Evolutionary conservation across 495 filamentous ascomycete species (phyloP).

Genomic region (Trichoderma virens): DNA sequence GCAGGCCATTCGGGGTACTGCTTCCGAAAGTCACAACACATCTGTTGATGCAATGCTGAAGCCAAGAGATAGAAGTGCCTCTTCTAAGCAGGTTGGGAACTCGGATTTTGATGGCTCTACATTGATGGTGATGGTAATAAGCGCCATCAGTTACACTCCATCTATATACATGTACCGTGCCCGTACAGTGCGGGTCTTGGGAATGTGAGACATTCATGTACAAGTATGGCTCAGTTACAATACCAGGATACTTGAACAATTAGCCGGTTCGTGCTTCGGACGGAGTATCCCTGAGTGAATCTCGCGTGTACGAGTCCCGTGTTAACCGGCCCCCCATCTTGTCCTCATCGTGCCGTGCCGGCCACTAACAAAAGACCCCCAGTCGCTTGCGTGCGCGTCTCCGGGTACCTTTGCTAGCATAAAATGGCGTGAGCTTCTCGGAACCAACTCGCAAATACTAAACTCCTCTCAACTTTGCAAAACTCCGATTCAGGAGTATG

Average conservation of each 20-base stretch:
- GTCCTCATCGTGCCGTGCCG: not conserved
- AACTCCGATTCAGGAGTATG: not conserved
- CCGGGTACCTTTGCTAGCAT: no score
- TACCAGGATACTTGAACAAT: no score
- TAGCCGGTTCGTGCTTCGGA: no score
- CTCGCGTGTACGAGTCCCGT: no score
- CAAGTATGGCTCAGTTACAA: no score
- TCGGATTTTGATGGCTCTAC: not conserved
- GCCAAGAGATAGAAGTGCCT: not conserved
- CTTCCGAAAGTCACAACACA: not conserved
- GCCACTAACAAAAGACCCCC: not conserved
- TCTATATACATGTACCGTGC: no score
- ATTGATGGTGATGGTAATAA: no score
- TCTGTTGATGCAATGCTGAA: not conserved
- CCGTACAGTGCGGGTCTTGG: no score
- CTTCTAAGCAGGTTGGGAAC: not conserved
- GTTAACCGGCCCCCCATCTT: not conserved
- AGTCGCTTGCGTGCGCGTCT: not conserved
- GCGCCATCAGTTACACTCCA: no score
- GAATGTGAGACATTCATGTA: no score
- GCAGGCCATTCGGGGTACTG: not conserved
- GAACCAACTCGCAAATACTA: not conserved
- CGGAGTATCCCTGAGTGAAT: no score
- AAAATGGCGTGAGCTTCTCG: not conserved
- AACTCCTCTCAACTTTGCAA: no score